Evolutionary conservation across 1,284 basidiomycete species (phyloP).

Genomic region (Sporisorium sorghi): DNA sequence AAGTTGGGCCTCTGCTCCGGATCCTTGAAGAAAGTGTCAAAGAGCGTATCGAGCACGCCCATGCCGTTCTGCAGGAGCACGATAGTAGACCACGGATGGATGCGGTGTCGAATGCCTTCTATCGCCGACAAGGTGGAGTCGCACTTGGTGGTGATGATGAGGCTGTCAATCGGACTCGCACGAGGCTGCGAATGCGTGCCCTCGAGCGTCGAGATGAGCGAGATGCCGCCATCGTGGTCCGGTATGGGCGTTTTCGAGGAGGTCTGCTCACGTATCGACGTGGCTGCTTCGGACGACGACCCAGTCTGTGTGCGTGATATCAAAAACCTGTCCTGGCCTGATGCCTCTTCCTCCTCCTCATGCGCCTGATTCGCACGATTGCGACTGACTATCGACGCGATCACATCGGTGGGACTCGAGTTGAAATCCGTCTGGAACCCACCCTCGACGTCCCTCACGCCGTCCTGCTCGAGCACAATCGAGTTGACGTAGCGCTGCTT

Average conservation of each 20-base stretch:
- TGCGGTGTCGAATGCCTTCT: slow-evolving; percentile 75
- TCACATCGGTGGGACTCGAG: slow-evolving; percentile 36
- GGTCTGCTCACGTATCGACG: slow-evolving; percentile 27
- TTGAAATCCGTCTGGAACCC: slow-evolving; percentile 54
- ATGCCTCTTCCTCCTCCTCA: slow-evolving; percentile 11
- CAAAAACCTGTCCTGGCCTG: slow-evolving; percentile 15
- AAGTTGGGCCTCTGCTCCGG: slow-evolving; percentile 82
- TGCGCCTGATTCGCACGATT: slow-evolving; percentile 8
- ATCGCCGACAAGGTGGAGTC: slow-evolving; percentile 77
- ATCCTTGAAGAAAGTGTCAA: slow-evolving; percentile 79
- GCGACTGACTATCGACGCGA: slow-evolving; percentile 32
- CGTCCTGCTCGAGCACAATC: slow-evolving; percentile 54
- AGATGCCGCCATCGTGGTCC: slow-evolving; percentile 49
- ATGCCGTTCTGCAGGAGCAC: slow-evolving; percentile 90
- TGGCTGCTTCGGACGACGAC: slow-evolving; percentile 10
- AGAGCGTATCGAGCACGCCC: slow-evolving; percentile 86
- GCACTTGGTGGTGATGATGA: slow-evolving; percentile 87
- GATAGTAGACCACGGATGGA: slow-evolving; percentile 80
- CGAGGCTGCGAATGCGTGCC: slow-evolving; percentile 28
- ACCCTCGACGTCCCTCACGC: slow-evolving; percentile 44
- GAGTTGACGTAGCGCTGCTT: slow-evolving; percentile 29
- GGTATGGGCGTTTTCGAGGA: slow-evolving; percentile 27
- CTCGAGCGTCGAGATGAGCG: slow-evolving; percentile 36
- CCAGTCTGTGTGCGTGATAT: slow-evolving; percentile 32
- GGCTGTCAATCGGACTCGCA: slow-evolving; percentile 67